These are phyloP conservation scores for Trametopsis cervina DNA, from an alignment of 768 basidiomycete genomes.

Conservation along the genomic window DNA sequence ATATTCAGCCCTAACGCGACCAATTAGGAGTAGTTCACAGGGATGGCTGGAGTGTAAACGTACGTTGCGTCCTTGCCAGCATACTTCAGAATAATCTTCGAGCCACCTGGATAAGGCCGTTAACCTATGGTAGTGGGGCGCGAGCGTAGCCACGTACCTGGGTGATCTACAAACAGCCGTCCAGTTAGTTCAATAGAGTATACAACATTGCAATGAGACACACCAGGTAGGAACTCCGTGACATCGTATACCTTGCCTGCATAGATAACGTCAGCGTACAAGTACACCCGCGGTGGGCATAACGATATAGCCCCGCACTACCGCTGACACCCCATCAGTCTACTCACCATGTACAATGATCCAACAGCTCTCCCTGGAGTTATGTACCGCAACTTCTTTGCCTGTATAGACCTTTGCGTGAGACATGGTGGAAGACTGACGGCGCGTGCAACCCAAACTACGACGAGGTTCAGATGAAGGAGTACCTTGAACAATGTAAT, in stretches of 20 bases:
- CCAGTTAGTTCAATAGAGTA: neutral
- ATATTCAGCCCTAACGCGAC: conserved; percentile 43
- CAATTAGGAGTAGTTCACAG: neutral
- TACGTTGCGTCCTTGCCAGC: conserved; percentile 47
- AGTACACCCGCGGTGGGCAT: neutral
- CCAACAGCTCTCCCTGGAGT: conserved; percentile 61
- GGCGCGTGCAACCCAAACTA: no score
- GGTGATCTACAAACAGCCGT: neutral
- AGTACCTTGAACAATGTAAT: no score
- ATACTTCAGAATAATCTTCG: conserved; percentile 43
- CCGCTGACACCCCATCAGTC: no score
- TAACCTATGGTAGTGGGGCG: neutral
- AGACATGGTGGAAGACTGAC: neutral
- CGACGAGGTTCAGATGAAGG: no score
- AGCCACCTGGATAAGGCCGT: conserved; percentile 11
- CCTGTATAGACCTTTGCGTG: conserved; percentile 13
- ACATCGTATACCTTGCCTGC: conserved; percentile 38
- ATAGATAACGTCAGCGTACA: neutral
- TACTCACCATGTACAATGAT: conserved; percentile 65
- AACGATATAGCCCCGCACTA: no score
- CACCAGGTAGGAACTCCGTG: conserved; percentile 28
- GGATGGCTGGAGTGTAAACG: neutral
- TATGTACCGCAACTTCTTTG: conserved; percentile 47
- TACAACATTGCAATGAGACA: neutral
- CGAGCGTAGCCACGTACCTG: neutral